A percentile compares a stretch with the other conserved stretches of the same genome.
Conservation (phyloP, 1,139 yeast genomes). For the Insectozyma bohioensis region DNA sequence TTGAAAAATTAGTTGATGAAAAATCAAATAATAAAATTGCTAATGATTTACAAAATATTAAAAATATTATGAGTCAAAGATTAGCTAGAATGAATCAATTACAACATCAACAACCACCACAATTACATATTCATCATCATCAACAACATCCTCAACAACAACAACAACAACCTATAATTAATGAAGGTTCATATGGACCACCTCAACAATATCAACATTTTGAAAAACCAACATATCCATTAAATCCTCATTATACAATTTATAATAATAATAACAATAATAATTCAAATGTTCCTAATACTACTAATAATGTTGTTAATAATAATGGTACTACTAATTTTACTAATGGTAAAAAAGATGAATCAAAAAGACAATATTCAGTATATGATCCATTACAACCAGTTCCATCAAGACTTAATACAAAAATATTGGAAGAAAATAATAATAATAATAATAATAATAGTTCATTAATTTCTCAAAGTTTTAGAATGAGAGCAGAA, state of each 20-base stretch:
- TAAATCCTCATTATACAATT: constrained; percentile 37
- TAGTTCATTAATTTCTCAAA: neutral
- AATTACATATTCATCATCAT: constrained; percentile 6
- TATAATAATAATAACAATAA: too few species aligned
- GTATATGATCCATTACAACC: constrained; percentile 39
- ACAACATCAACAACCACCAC: constrained; percentile 12
- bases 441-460: too few species aligned
- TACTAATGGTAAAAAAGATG: constrained; percentile 6
- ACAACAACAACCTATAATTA: neutral
- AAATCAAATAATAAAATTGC: neutral
- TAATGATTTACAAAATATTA: constrained; percentile 8
- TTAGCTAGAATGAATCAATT: constrained; percentile 6
- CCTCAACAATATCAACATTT: constrained; percentile 22
- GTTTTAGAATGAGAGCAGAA: constrained; percentile 11
- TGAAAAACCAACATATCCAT: too few species aligned
- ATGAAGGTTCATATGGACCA: constrained; percentile 6
- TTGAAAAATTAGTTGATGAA: constrained; percentile 26
- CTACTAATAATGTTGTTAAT: too few species aligned
- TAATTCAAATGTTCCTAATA: too few species aligned
- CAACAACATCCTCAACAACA: neutral
- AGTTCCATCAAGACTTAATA: constrained; percentile 21
- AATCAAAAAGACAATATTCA: constrained; percentile 22
- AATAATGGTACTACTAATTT: constrained; percentile 12
- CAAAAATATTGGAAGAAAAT: constrained; percentile 12
- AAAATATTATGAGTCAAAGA: constrained; percentile 6